phyloP scores from a whole-genome alignment of 805 yeast genomes.

The Wickerhamiella domercqiae region DNA sequence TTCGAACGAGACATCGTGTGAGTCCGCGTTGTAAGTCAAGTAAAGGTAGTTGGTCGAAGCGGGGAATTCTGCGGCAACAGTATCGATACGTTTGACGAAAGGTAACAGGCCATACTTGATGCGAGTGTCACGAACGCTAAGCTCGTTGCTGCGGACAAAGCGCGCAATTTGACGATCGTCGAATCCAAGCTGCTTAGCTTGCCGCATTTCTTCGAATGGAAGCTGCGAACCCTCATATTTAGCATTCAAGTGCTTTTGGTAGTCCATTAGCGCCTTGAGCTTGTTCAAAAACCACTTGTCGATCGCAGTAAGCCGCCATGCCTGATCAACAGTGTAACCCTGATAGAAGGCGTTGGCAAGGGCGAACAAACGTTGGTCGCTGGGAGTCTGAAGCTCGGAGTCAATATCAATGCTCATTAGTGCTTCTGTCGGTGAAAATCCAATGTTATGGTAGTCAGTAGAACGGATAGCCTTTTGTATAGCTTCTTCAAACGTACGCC shows the following conservation, averaged over 20 bases:
- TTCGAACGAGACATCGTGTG: slow-evolving; percentile 73
- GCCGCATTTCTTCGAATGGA: slow-evolving; percentile 45
- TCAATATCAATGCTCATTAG: slow-evolving; percentile 87
- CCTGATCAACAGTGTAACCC: slow-evolving; percentile 83
- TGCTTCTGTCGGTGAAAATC: slow-evolving; percentile 55
- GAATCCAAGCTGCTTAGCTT: slow-evolving; percentile 93
- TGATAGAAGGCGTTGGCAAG: slow-evolving; percentile 84
- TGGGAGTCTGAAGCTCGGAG: slow-evolving; percentile 83
- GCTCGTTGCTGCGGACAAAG: slow-evolving; percentile 77
- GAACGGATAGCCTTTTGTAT: slow-evolving; percentile 95
- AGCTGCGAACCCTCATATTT: slow-evolving; percentile 25
- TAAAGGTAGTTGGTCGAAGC: slow-evolving; percentile 89
- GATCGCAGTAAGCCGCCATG: slow-evolving; percentile 79
- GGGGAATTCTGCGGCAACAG: slow-evolving; percentile 98
- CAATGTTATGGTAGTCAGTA: slow-evolving; percentile 89
- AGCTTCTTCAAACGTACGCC: slow-evolving; percentile 95
- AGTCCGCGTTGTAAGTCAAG: slow-evolving; percentile 84
- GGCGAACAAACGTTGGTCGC: slow-evolving; percentile 94
- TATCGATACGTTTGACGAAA: slow-evolving; percentile 91
- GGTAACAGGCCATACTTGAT: slow-evolving; percentile 78
- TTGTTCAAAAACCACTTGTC: slow-evolving; percentile 95
- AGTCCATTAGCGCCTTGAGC: slow-evolving; percentile 56
- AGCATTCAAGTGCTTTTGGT: slow-evolving; percentile 32
- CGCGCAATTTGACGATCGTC: slow-evolving; percentile 94
- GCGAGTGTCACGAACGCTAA: slow-evolving; percentile 79